Percentiles rank a stretch among this genome's conserved stretches.
These are phyloP conservation scores for Thuidium tamariscinum DNA, from an alignment of 225 moss, liverwort and hornwort genomes.

Conservation along the genomic window DNA sequence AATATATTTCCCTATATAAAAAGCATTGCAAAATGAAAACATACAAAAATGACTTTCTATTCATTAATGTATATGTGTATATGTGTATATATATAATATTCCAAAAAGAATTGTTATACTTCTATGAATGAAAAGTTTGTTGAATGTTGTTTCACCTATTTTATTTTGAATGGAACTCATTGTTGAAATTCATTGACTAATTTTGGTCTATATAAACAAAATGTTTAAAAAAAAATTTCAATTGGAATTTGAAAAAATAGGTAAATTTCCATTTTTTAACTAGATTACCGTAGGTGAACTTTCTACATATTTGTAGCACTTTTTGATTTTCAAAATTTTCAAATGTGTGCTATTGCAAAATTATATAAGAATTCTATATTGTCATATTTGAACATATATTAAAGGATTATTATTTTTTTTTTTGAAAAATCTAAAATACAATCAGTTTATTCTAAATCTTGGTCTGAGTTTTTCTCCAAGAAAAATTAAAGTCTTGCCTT, in stretches of 20 bases:
- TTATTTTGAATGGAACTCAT: neutral
- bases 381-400: neutral
- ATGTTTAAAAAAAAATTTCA: neutral
- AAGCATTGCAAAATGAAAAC: no score
- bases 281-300: no score
- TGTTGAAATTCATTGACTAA: rapidly evolving
- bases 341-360: neutral
- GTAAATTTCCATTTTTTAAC: no score
- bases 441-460: neutral
- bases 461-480: no score
- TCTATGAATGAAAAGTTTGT: neutral
- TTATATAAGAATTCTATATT: neutral
- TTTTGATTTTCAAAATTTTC: neutral
- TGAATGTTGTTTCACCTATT: no score
- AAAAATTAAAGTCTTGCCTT: neutral
- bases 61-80: no score
- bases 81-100: neutral
- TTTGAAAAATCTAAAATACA: neutral
- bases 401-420: rapidly evolving
- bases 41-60: rapidly evolving
- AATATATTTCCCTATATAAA: no score
- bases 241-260: neutral
- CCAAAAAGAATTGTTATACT: neutral
- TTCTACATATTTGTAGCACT: neutral
- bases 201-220: neutral